These are phyloP conservation scores for Ogataea polymorpha DNA, from an alignment of 805 yeast genomes.

Conservation along the genomic window DNA sequence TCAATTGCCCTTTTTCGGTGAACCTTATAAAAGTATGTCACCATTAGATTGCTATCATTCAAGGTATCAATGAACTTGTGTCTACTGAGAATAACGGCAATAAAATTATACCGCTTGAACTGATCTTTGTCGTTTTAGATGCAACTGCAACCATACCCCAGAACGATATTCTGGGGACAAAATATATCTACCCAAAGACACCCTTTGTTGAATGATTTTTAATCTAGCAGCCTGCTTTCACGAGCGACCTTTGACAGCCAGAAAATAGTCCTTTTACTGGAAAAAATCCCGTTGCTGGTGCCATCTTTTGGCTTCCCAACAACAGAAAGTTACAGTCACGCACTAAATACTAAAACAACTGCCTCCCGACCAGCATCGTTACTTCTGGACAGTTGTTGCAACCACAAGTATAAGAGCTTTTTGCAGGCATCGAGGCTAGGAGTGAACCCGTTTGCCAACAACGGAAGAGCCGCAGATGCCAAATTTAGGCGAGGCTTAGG, in stretches of 20 bases:
- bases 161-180: neutral
- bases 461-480: neutral
- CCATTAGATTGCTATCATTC: neutral
- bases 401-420: neutral
- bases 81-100: neutral
- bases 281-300: neutral
- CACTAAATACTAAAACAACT: neutral
- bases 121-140: neutral
- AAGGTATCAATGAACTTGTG: neutral
- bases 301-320: neutral
- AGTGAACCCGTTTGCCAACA: neutral
- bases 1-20: neutral
- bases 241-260: too few species aligned
- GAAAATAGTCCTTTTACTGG: too few species aligned
- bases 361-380: neutral
- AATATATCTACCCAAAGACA: neutral
- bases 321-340: neutral
- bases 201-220: neutral
- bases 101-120: neutral
- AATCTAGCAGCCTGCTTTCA: neutral
- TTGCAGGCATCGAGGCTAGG: neutral
- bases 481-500: neutral
- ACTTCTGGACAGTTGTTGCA: neutral
- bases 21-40: neutral
- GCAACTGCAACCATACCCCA: neutral